These are phyloP conservation scores for Acaromyces ingoldii DNA, from an alignment of 1,284 basidiomycete species.

Conservation along the genomic window DNA sequence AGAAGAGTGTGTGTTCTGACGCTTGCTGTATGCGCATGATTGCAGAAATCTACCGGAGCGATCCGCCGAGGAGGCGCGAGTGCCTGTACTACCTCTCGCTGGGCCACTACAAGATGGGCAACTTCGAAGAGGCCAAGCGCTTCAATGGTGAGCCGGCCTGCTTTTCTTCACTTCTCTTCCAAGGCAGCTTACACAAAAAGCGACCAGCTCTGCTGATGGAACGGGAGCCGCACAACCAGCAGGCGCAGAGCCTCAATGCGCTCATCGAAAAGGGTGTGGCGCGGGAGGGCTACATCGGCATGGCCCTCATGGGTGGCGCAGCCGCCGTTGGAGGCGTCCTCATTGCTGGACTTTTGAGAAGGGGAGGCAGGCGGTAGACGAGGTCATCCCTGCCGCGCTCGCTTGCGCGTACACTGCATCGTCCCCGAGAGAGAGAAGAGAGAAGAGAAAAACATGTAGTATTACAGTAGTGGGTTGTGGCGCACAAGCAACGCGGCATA, in stretches of 20 bases:
- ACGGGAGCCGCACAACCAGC: constrained; percentile 89
- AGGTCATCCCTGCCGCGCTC: no score
- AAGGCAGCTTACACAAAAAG: no score
- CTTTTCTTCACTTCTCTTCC: not conserved
- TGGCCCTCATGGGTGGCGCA: constrained; percentile 85
- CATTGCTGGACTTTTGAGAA: constrained; percentile 63
- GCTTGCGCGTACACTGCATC: no score
- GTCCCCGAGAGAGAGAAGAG: no score
- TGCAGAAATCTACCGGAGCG: constrained; percentile 83
- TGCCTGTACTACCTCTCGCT: constrained; percentile 95
- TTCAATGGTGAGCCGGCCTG: constrained; percentile 71
- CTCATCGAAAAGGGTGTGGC: constrained; percentile 84
- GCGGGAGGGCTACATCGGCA: constrained; percentile 87
- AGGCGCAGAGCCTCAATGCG: constrained; percentile 76
- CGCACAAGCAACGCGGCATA: no score
- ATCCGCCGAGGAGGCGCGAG: constrained; percentile 81
- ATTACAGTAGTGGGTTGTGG: no score
- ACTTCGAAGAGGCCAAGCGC: constrained; percentile 84
- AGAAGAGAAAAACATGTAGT: no score
- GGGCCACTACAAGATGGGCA: constrained; percentile 94
- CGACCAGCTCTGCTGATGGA: constrained; percentile 79
- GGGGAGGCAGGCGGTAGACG: constrained; percentile 14
- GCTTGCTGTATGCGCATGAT: not conserved
- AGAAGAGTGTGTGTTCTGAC: not conserved
- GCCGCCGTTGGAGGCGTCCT: constrained; percentile 79